Evolutionary conservation across 495 filamentous ascomycete species (phyloP).

Genomic region (Talaromyces ruber): DNA sequence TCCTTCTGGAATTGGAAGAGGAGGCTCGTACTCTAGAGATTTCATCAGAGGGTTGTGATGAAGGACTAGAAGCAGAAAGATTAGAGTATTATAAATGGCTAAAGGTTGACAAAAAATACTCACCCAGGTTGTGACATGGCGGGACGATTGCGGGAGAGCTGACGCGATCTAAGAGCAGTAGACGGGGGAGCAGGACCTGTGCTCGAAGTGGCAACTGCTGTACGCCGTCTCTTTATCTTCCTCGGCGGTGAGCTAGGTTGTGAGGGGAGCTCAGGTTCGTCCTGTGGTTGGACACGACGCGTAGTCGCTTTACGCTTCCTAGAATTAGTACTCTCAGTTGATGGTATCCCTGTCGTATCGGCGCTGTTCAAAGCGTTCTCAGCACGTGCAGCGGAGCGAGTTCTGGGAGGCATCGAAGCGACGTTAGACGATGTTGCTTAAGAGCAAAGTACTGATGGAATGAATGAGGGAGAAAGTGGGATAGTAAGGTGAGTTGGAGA

Average conservation of each 20-base stretch:
- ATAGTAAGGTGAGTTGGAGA: background rate
- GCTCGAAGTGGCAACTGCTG: constrained; percentile 22
- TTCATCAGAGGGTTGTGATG: constrained; percentile 35
- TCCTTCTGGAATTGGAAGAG: constrained; percentile 53
- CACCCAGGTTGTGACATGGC: constrained; percentile 84
- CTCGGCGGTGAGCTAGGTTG: constrained; percentile 32
- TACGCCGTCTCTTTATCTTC: constrained; percentile 35
- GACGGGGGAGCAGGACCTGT: constrained; percentile 18
- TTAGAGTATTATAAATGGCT: background rate
- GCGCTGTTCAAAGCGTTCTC: constrained; percentile 29
- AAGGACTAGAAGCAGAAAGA: constrained; percentile 23
- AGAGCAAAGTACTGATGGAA: background rate
- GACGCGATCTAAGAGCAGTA: constrained; percentile 39
- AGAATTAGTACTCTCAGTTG: constrained; percentile 30
- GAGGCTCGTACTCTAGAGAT: constrained; percentile 28
- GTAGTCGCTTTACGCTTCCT: constrained; percentile 52
- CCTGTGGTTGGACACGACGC: constrained; percentile 28
- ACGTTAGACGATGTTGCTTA: constrained; percentile 5
- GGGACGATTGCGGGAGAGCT: constrained; percentile 54
- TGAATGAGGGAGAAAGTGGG: background rate
- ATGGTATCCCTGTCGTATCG: constrained; percentile 17
- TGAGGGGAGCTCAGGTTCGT: constrained; percentile 29
- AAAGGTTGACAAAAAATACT: background rate
- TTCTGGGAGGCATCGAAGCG: constrained; percentile 75
- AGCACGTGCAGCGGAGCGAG: constrained; percentile 68